These are phyloP conservation scores for Lathyrus aphaca DNA, from an alignment of 306 rosid species.

Conservation along the genomic window DNA sequence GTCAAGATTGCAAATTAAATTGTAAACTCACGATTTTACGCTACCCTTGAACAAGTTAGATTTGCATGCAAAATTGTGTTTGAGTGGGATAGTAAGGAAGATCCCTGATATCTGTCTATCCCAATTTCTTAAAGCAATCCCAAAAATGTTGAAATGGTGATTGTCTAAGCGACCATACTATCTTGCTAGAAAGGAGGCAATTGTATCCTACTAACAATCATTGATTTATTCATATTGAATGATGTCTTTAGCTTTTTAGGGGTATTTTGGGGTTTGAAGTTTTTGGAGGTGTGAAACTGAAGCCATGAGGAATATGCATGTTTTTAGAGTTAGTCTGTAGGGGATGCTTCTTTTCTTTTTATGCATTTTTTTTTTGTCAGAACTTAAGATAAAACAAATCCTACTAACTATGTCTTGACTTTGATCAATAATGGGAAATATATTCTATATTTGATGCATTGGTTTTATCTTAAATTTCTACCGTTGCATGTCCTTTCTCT, in stretches of 20 bases:
- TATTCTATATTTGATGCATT: constrained; percentile 4
- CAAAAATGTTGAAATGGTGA: not conserved
- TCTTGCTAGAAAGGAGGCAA: not conserved
- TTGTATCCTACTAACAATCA: constrained; percentile 14
- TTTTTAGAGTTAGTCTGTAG: too few species aligned
- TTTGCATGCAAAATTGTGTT: not conserved
- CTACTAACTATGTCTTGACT: constrained; percentile 15
- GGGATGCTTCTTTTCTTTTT: too few species aligned
- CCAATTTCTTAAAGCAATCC: not conserved
- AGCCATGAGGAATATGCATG: too few species aligned
- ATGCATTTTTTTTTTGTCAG: too few species aligned
- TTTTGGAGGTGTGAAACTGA: too few species aligned
- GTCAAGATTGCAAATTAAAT: not conserved
- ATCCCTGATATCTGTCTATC: not conserved
- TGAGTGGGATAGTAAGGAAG: not conserved
- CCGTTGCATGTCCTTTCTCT: constrained; percentile 18
- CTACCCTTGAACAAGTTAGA: not conserved
- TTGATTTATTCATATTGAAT: not conserved
- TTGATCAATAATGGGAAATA: constrained; percentile 13
- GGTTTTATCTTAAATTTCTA: constrained; percentile 6
- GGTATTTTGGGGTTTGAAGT: too few species aligned
- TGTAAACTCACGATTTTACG: not conserved
- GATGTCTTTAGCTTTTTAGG: too few species aligned
- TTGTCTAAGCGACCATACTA: not conserved
- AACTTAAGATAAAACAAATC: too few species aligned